phyloP scores from a whole-genome alignment of 2,329 filamentous ascomycete species.

The Aspergillus sp. region DNA sequence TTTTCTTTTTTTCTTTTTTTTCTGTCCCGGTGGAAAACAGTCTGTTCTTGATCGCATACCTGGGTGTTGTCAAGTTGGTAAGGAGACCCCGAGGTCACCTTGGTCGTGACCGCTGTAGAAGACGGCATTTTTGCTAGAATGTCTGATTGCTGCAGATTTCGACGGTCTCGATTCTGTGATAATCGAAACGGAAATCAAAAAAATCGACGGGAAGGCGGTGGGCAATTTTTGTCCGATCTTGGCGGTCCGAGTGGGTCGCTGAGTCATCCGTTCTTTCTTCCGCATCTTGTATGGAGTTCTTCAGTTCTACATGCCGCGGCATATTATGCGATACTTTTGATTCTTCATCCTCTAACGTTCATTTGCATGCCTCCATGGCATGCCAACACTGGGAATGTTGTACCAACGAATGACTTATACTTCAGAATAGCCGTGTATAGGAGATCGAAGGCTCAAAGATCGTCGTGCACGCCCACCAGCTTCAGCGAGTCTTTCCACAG shows the following conservation, averaged over 20 bases:
- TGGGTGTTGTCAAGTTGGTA: conserved; percentile 50
- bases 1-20: background rate
- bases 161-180: conserved; percentile 27
- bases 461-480: conserved; percentile 33
- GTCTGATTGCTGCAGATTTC: conserved; percentile 19
- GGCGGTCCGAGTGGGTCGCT: conserved; percentile 12
- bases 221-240: conserved; percentile 30
- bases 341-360: background rate
- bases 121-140: conserved; percentile 37
- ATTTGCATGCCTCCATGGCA: background rate
- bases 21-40: background rate
- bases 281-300: background rate
- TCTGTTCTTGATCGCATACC: conserved; percentile 29
- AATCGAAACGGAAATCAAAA: conserved; percentile 30
- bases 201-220: conserved; percentile 40
- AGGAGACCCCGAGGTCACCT: conserved; percentile 43
- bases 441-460: conserved; percentile 18
- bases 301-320: background rate
- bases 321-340: background rate
- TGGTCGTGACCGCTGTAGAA: conserved; percentile 42
- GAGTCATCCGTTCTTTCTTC: background rate
- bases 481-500: conserved; percentile 50
- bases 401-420: too few species aligned
- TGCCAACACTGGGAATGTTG: too few species aligned
- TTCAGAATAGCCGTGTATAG: background rate